Conservation (phyloP, 2,329 filamentous ascomycete genomes). For the Paraphoma chrysanthemicola region DNA sequence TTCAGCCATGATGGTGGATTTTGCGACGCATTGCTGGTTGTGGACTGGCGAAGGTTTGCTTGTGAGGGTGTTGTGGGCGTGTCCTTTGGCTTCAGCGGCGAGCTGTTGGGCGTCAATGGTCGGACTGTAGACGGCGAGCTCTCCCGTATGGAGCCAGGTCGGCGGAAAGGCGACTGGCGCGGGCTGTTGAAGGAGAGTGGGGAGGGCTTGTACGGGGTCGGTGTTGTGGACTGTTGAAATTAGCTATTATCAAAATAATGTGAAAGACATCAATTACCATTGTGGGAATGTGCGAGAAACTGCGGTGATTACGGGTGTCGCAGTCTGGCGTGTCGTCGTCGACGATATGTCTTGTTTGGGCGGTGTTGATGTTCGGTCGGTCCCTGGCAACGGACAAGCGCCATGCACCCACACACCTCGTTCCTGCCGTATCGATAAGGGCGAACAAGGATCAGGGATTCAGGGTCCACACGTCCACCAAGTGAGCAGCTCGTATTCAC, state of each 20-base stretch:
- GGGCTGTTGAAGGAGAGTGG: slow-evolving; percentile 54
- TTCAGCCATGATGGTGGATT: slow-evolving; percentile 46
- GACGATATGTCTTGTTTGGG: slow-evolving; percentile 10
- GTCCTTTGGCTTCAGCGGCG: slow-evolving; percentile 48
- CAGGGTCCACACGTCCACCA: slow-evolving; percentile 1
- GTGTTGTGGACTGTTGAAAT: slow-evolving; percentile 38
- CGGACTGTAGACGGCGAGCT: slow-evolving; percentile 49
- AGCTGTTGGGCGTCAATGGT: slow-evolving; percentile 49
- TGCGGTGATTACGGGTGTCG: slow-evolving; percentile 1
- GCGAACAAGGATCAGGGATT: neutral
- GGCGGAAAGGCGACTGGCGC: slow-evolving; percentile 54
- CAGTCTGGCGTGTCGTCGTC: slow-evolving; percentile 1
- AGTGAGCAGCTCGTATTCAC: slow-evolving; percentile 1
- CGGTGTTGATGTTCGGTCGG: slow-evolving; percentile 27
- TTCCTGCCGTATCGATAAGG: slow-evolving; percentile 25
- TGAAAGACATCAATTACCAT: slow-evolving; percentile 5
- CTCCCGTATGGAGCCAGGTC: slow-evolving; percentile 49
- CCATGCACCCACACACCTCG: slow-evolving; percentile 9
- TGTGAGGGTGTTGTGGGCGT: slow-evolving; percentile 36
- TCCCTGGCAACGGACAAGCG: slow-evolving; percentile 22
- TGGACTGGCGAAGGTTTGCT: slow-evolving; percentile 38
- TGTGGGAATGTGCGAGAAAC: neutral
- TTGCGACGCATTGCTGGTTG: slow-evolving; percentile 42
- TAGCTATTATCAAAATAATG: slow-evolving; percentile 11
- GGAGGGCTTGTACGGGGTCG: slow-evolving; percentile 49